Conservation (phyloP, 768 basidiomycete species). For the Boletus eberwhitei region DNA sequence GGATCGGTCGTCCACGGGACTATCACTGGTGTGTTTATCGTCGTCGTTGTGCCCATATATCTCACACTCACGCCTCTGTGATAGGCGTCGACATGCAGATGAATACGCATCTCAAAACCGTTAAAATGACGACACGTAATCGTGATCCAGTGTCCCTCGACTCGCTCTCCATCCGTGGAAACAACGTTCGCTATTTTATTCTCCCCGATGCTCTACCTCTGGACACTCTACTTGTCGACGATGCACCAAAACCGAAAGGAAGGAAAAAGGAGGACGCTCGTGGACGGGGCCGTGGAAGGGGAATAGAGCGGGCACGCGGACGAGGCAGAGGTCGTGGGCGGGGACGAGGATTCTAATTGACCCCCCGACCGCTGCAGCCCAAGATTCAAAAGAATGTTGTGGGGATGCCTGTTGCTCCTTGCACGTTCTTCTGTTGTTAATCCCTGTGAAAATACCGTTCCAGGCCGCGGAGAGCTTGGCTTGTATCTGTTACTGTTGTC, state of each 20-base stretch:
- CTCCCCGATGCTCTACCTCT: conserved; percentile 97
- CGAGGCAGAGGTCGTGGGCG: conserved; percentile 55
- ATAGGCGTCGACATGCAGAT: conserved; percentile 98
- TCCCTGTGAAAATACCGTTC: conserved; percentile 24
- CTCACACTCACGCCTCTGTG: not conserved
- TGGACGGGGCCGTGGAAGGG: conserved; percentile 56
- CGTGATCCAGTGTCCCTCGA: conserved; percentile 86
- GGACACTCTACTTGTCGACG: conserved; percentile 95
- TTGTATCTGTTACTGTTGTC: conserved; percentile 20
- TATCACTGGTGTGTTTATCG: conserved; percentile 73
- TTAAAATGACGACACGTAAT: conserved; percentile 93
- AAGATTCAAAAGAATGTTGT: conserved; percentile 4
- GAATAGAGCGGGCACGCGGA: conserved; percentile 49
- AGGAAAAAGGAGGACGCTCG: conserved; percentile 83
- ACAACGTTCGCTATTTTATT: conserved; percentile 94
- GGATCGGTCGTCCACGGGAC: conserved; percentile 94
- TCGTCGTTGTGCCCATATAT: not conserved
- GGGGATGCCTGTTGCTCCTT: not conserved
- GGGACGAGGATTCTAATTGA: conserved; percentile 38
- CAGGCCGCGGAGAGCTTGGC: conserved; percentile 14
- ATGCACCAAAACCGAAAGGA: conserved; percentile 93
- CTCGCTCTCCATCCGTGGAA: conserved; percentile 90
- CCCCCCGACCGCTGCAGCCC: not conserved
- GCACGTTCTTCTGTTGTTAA: conserved; percentile 16
- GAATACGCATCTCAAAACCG: conserved; percentile 98